These are phyloP conservation scores for Umbelopsis vinacea DNA, from an alignment of 192 early-diverging fungal species.

Conservation along the genomic window DNA sequence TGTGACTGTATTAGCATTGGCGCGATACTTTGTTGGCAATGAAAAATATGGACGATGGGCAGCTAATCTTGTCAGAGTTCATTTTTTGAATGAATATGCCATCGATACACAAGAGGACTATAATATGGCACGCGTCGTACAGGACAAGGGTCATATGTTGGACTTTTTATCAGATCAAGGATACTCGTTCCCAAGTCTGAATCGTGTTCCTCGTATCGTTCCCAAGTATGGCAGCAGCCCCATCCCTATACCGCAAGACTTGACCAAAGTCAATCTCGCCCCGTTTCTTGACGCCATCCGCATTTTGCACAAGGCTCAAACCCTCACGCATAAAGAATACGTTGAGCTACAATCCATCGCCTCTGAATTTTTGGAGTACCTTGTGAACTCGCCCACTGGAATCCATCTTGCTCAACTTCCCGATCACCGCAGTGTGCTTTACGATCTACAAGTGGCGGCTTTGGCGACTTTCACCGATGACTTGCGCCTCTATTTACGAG, in stretches of 20 bases:
- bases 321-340: constrained; percentile 62
- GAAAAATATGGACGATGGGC: constrained; percentile 55
- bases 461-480: constrained; percentile 62
- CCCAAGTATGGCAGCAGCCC: constrained; percentile 40
- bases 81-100: constrained; percentile 49
- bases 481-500: constrained; percentile 54
- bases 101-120: constrained; percentile 54
- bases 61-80: constrained; percentile 58
- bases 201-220: constrained; percentile 52
- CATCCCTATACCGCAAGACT: constrained; percentile 44
- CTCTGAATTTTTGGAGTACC: constrained; percentile 55
- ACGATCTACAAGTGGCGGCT: constrained; percentile 58
- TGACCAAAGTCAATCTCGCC: constrained; percentile 53
- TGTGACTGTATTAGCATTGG: constrained; percentile 56
- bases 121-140: constrained; percentile 40
- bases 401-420: constrained; percentile 55
- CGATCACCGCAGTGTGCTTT: constrained; percentile 60
- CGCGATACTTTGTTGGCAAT: constrained; percentile 58
- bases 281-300: constrained; percentile 58
- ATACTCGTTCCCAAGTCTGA: constrained; percentile 61
- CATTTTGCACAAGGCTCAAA: constrained; percentile 51
- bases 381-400: constrained; percentile 57
- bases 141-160: constrained; percentile 46
- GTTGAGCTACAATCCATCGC: constrained; percentile 54
- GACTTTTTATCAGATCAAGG: constrained; percentile 63